A percentile compares a stretch with the other conserved stretches of the same genome.
phyloP scores from a whole-genome alignment of 148 eudicot species.

The Rhododendron ferrugineum region DNA sequence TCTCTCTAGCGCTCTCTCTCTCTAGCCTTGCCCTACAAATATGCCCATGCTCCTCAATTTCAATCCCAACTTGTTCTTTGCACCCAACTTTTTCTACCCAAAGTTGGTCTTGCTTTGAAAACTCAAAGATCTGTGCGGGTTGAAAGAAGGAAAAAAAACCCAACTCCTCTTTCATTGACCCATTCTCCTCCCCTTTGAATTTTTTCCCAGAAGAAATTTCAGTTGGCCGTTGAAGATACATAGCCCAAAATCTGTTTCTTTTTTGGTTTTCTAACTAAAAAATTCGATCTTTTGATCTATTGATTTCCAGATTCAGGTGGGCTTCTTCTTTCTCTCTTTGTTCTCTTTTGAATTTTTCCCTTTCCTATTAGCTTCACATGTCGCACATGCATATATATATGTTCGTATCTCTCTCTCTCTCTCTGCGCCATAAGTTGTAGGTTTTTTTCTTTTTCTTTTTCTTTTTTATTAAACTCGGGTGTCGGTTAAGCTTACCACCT shows the following conservation, averaged over 20 bases:
- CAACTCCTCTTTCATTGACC: constrained; percentile 12
- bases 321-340: not conserved
- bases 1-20: not conserved
- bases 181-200: not conserved
- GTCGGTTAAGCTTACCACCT: not conserved
- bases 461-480: not conserved
- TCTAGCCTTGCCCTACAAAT: constrained; percentile 22
- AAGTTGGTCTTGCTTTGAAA: constrained; percentile 23
- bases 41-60: constrained; percentile 18
- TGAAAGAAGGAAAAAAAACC: not conserved
- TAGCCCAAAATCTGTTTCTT: constrained; percentile 3
- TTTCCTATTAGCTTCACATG: not conserved
- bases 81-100: constrained; percentile 17
- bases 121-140: constrained; percentile 4
- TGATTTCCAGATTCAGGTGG: constrained; percentile 13
- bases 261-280: not conserved
- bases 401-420: not conserved
- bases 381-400: not conserved
- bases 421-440: not conserved
- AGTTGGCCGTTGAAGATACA: constrained; percentile 1
- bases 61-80: constrained; percentile 17
- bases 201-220: not conserved
- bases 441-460: too few species aligned
- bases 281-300: not conserved
- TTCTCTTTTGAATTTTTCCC: not conserved